Conservation (phyloP, 371 early-diverging fungal genomes). For the Apophysomyces ossiformis region DNA sequence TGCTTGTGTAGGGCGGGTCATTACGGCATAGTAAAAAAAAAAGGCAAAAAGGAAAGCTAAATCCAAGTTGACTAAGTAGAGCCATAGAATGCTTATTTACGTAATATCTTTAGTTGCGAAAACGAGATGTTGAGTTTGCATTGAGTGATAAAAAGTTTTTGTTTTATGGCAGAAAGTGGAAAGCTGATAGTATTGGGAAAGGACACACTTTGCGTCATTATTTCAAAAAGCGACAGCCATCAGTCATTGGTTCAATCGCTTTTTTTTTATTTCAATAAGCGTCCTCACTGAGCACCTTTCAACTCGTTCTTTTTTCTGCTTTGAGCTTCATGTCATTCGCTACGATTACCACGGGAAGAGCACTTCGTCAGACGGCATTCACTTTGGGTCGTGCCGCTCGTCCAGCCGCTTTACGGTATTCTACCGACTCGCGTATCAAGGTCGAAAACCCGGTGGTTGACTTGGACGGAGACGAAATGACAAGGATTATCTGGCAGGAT, state of each 20-base stretch:
- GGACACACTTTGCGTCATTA: slow-evolving; percentile 4
- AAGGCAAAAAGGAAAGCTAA: too few species aligned
- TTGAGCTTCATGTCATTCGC: slow-evolving; percentile 24
- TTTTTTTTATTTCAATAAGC: too few species aligned
- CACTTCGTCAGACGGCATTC: slow-evolving; percentile 22
- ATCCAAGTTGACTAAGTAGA: too few species aligned
- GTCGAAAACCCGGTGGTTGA: slow-evolving; percentile 87
- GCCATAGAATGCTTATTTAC: too few species aligned
- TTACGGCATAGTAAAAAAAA: too few species aligned
- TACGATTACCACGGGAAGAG: slow-evolving; percentile 18
- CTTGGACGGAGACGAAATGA: slow-evolving; percentile 98
- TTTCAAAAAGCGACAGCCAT: background rate
- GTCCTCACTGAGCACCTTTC: background rate
- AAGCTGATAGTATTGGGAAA: too few species aligned
- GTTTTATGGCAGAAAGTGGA: too few species aligned
- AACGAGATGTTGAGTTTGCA: too few species aligned
- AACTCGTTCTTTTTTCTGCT: slow-evolving; percentile 7
- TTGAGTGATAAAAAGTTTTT: too few species aligned
- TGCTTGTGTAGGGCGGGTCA: too few species aligned
- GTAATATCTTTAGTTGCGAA: too few species aligned
- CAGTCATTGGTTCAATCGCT: background rate
- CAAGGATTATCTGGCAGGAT: slow-evolving; percentile 93
- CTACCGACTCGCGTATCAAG: slow-evolving; percentile 62
- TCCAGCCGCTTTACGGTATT: slow-evolving; percentile 28
- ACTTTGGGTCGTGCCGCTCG: slow-evolving; percentile 17